These are phyloP conservation scores for Naganishia kalamii DNA, from an alignment of 768 basidiomycete genomes.

Conservation along the genomic window DNA sequence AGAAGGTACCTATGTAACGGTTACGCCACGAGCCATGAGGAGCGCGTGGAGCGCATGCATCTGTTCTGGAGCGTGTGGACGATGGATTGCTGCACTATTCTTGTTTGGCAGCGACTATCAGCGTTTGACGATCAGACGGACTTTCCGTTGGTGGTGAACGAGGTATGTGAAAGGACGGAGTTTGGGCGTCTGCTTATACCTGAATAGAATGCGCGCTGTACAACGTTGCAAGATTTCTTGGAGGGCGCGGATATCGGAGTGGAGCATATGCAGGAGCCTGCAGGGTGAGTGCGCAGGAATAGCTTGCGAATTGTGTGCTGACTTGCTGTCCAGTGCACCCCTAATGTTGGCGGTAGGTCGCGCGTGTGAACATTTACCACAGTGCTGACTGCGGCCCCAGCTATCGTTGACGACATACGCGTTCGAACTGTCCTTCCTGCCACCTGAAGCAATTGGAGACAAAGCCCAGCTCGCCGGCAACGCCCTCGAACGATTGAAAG, in stretches of 20 bases:
- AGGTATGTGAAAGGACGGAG: background rate
- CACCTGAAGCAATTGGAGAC: background rate
- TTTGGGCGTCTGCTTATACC: background rate
- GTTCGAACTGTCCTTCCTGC: background rate
- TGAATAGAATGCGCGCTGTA: background rate
- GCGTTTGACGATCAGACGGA: background rate
- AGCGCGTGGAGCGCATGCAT: slow-evolving; percentile 3
- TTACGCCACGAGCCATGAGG: background rate
- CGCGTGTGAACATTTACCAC: background rate
- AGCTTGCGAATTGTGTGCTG: background rate
- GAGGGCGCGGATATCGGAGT: background rate
- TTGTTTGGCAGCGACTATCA: slow-evolving; percentile 7
- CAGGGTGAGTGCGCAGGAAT: background rate
- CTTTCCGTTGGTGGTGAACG: background rate
- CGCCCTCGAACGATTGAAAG: background rate
- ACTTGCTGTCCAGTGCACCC: background rate
- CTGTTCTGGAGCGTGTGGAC: slow-evolving; percentile 16
- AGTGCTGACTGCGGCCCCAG: background rate
- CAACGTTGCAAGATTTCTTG: background rate
- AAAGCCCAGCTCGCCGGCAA: background rate
- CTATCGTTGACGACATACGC: slow-evolving; percentile 3
- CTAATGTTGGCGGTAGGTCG: background rate
- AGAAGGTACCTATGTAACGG: background rate
- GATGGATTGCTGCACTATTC: slow-evolving; percentile 6
- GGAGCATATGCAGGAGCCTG: slow-evolving; percentile 2